Evolutionary conservation across 108 stramenopile genomes (phyloP).

Genomic region (Stephanodiscus minutulus): DNA sequence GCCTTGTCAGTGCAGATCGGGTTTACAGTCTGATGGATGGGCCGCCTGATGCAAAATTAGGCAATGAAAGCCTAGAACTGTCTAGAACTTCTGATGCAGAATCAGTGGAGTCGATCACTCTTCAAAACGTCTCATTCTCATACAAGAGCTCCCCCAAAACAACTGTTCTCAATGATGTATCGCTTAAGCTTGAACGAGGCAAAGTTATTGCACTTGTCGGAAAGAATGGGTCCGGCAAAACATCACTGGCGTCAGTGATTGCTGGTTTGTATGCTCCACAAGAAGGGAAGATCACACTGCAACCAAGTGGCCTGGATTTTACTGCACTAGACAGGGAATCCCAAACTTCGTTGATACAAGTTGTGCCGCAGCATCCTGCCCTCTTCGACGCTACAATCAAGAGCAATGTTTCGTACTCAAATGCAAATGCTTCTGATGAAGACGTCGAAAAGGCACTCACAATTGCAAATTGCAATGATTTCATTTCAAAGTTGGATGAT

Average conservation of each 20-base stretch:
- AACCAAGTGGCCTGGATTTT: constrained; percentile 48
- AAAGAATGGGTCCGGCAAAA: constrained; percentile 91
- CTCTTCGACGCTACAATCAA: constrained; percentile 75
- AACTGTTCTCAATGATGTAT: constrained; percentile 67
- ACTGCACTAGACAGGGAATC: constrained; percentile 49
- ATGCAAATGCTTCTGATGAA: constrained; percentile 57
- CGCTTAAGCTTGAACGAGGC: constrained; percentile 72
- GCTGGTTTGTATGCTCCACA: constrained; percentile 86
- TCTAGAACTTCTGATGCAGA: constrained; percentile 5
- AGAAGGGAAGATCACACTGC: constrained; percentile 50
- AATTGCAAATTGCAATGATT: constrained; percentile 69
- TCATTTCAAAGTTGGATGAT: constrained; percentile 70
- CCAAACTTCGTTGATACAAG: constrained; percentile 73
- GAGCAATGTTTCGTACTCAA: constrained; percentile 82
- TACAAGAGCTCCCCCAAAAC: constrained; percentile 55
- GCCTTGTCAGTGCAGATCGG: constrained; percentile 66
- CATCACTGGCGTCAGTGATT: constrained; percentile 81
- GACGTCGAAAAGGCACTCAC: constrained; percentile 57
- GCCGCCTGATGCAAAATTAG: constrained; percentile 12
- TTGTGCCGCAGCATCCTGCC: constrained; percentile 92
- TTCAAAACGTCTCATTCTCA: constrained; percentile 70
- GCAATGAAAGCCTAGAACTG: neutral
- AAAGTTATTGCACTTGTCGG: constrained; percentile 91
- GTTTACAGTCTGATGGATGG: constrained; percentile 56
- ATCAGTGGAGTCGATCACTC: constrained; percentile 53